Percentiles rank a stretch among this genome's conserved stretches.
Conservation (phyloP, 768 basidiomycete species). For the Hypsizygus marmoreus region DNA sequence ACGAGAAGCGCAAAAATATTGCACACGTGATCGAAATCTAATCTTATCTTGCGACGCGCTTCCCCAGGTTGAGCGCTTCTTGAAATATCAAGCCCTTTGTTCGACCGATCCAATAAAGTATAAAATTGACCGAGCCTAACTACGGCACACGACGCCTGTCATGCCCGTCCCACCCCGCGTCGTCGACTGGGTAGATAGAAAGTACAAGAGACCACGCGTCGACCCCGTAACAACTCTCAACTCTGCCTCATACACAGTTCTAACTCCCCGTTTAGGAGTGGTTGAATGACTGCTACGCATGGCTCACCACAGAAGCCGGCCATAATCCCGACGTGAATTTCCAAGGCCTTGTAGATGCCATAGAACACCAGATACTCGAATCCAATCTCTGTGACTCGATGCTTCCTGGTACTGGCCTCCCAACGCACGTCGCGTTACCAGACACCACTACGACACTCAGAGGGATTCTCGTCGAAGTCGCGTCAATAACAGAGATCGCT, state of each 20-base stretch:
- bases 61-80: too few relatives aligned
- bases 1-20: background rate
- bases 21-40: slow-evolving; percentile 25
- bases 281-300: slow-evolving; percentile 72
- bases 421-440: slow-evolving; percentile 38
- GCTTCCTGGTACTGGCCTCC: slow-evolving; percentile 68
- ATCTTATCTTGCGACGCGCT: slow-evolving; percentile 30
- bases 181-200: slow-evolving; percentile 51
- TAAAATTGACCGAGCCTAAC: too few relatives aligned
- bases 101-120: too few relatives aligned
- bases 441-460: slow-evolving; percentile 35
- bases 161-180: slow-evolving; percentile 39
- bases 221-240: slow-evolving; percentile 51
- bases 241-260: background rate
- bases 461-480: slow-evolving; percentile 72
- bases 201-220: slow-evolving; percentile 62
- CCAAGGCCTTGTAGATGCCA: slow-evolving; percentile 50
- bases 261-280: slow-evolving; percentile 55
- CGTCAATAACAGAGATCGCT: slow-evolving; percentile 80
- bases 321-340: slow-evolving; percentile 51
- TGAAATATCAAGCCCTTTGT: too few relatives aligned
- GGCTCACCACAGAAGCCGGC: slow-evolving; percentile 52
- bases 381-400: slow-evolving; percentile 77
- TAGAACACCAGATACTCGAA: slow-evolving; percentile 68
- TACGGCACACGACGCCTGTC: too few relatives aligned